Conservation (phyloP, 352 stramenopile species). For the Phytophthora chlamydospora region DNA sequence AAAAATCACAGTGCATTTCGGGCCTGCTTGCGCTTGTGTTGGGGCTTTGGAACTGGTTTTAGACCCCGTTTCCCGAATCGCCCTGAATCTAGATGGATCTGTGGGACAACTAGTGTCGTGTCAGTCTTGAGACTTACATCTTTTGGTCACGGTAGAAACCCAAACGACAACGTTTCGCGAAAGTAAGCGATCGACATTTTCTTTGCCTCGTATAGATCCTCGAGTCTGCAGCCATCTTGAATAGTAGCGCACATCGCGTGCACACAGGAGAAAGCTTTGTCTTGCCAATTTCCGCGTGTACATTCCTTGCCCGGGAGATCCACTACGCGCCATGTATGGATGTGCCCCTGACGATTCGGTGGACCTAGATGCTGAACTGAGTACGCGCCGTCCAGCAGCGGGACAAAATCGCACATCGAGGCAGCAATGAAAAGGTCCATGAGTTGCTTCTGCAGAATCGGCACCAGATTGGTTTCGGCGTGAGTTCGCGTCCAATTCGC, state of each 20-base stretch:
- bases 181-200: constrained; percentile 13
- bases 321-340: background rate
- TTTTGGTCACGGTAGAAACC: constrained; percentile 8
- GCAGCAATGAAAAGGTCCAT: background rate
- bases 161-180: constrained; percentile 1
- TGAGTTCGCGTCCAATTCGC: background rate
- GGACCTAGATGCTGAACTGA: constrained; percentile 4
- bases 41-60: constrained; percentile 8
- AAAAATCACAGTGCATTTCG: constrained; percentile 4
- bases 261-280: constrained; percentile 15
- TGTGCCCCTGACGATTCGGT: background rate
- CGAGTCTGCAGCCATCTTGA: background rate
- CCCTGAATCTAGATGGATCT: background rate
- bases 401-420: background rate
- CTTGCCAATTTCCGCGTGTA: constrained; percentile 17
- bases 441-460: background rate
- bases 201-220: constrained; percentile 7
- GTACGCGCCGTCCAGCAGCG: background rate
- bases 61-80: constrained; percentile 1
- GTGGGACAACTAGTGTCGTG: background rate
- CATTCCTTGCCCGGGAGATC: constrained; percentile 5
- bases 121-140: background rate
- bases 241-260: constrained; percentile 11
- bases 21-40: constrained; percentile 7
- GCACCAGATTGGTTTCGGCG: background rate